A percentile compares a stretch with the other conserved stretches of the same genome.
Conservation (phyloP, 768 basidiomycete genomes). For the Tylopilus cervinicoccineus region DNA sequence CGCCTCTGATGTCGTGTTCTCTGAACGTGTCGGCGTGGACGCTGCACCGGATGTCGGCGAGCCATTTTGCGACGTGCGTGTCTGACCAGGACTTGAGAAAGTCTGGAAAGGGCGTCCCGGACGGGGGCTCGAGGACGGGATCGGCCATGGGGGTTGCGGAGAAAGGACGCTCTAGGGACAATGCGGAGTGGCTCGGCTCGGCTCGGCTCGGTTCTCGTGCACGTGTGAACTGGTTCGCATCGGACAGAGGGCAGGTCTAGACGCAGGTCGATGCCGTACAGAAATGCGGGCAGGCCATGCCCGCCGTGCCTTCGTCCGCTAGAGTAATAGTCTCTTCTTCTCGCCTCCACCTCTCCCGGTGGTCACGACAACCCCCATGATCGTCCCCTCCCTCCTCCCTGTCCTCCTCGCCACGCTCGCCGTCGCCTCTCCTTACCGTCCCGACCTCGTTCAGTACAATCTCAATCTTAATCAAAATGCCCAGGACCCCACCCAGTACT, state of each 20-base stretch:
- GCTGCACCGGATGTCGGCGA: slow-evolving; percentile 71
- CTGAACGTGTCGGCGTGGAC: slow-evolving; percentile 67
- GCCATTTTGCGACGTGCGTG: slow-evolving; percentile 69
- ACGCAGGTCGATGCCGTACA: not conserved
- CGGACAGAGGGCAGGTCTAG: not conserved
- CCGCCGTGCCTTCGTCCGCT: not conserved
- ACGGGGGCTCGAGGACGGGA: slow-evolving; percentile 48
- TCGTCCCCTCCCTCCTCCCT: slow-evolving; percentile 35
- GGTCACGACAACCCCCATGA: not conserved
- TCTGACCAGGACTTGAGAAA: slow-evolving; percentile 73
- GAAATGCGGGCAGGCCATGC: not conserved
- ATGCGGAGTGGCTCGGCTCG: no score
- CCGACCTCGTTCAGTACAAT: slow-evolving; percentile 68
- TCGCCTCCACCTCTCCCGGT: not conserved
- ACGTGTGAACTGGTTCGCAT: not conserved
- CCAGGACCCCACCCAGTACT: slow-evolving; percentile 60
- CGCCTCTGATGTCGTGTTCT: slow-evolving; percentile 87
- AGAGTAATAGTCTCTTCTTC: no score
- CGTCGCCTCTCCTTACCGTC: slow-evolving; percentile 62
- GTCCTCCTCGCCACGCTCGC: slow-evolving; percentile 34
- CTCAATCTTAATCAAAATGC: slow-evolving; percentile 76
- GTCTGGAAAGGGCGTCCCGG: slow-evolving; percentile 55
- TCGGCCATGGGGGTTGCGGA: not conserved
- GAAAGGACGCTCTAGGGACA: no score
- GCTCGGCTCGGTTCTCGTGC: no score